These are phyloP conservation scores for Ogataea minuta DNA, from an alignment of 805 yeast species.

Conservation along the genomic window DNA sequence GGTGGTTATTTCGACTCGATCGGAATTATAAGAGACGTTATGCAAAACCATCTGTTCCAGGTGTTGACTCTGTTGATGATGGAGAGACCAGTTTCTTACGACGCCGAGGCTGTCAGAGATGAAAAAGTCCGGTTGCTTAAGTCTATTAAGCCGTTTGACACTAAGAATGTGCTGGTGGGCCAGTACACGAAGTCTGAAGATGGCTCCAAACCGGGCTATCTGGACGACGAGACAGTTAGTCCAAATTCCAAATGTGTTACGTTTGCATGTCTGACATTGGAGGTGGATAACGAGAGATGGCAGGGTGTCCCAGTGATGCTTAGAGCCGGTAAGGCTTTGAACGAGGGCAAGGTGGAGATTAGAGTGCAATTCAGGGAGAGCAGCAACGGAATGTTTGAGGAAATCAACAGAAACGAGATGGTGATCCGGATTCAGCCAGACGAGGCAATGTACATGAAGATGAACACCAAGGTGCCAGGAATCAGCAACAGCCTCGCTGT, in stretches of 20 bases:
- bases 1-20: constrained; percentile 96
- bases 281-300: constrained; percentile 93
- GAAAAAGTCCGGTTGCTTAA: constrained; percentile 92
- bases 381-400: constrained; percentile 75
- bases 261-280: constrained; percentile 78
- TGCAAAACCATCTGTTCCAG: constrained; percentile 96
- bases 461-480: constrained; percentile 94
- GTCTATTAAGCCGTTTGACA: constrained; percentile 68
- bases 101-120: constrained; percentile 91
- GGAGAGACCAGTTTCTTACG: constrained; percentile 93
- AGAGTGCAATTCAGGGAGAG: constrained; percentile 89
- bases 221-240: constrained; percentile 89
- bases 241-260: constrained; percentile 84
- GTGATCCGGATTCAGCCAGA: constrained; percentile 93
- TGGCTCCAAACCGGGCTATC: constrained; percentile 85
- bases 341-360: constrained; percentile 92
- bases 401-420: constrained; percentile 86
- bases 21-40: constrained; percentile 96
- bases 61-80: constrained; percentile 87
- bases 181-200: constrained; percentile 85
- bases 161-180: constrained; percentile 71
- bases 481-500: constrained; percentile 75
- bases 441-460: constrained; percentile 90
- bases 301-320: constrained; percentile 94
- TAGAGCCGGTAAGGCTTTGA: constrained; percentile 97